Evolutionary conservation across 1,139 yeast species (phyloP).

Genomic region (Meyerozyma carpophila): DNA sequence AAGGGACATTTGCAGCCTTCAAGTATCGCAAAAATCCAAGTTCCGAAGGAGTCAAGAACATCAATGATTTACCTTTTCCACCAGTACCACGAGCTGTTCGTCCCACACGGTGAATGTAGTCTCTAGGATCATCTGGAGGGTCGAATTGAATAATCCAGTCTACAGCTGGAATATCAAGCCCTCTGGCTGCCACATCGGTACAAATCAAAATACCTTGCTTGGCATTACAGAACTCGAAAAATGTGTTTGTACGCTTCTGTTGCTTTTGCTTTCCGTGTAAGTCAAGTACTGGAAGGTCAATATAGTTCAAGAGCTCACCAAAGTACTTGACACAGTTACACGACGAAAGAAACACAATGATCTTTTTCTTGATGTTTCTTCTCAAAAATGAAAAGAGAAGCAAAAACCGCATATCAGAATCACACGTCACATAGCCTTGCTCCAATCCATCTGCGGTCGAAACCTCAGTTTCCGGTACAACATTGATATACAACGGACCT

Average conservation of each 20-base stretch:
- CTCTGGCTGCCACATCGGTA: constrained; percentile 98
- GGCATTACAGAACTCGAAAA: constrained; percentile 96
- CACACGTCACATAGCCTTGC: constrained; percentile 97
- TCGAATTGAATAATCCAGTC: constrained; percentile 98
- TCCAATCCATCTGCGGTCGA: constrained; percentile 97
- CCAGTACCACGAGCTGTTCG: constrained; percentile 94
- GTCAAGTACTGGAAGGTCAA: constrained; percentile 92
- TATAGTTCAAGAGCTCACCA: constrained; percentile 89
- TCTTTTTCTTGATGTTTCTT: constrained; percentile 83
- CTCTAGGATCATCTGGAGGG: constrained; percentile 99
- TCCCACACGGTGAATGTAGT: constrained; percentile 96
- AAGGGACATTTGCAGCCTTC: constrained; percentile 94
- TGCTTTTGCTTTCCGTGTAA: constrained; percentile 98
- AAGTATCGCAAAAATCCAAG: constrained; percentile 90
- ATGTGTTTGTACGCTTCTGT: constrained; percentile 95
- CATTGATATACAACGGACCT: constrained; percentile 94
- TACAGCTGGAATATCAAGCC: constrained; percentile 93
- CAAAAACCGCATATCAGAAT: constrained; percentile 88
- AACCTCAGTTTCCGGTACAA: constrained; percentile 72
- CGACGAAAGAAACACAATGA: constrained; percentile 90
- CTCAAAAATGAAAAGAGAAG: constrained; percentile 87
- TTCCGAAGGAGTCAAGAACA: constrained; percentile 93
- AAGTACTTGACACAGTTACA: constrained; percentile 96
- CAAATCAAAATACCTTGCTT: constrained; percentile 88
- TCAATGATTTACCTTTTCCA: constrained; percentile 89